phyloP scores from a whole-genome alignment of 306 rosid genomes.

The Cajanus cajan region DNA sequence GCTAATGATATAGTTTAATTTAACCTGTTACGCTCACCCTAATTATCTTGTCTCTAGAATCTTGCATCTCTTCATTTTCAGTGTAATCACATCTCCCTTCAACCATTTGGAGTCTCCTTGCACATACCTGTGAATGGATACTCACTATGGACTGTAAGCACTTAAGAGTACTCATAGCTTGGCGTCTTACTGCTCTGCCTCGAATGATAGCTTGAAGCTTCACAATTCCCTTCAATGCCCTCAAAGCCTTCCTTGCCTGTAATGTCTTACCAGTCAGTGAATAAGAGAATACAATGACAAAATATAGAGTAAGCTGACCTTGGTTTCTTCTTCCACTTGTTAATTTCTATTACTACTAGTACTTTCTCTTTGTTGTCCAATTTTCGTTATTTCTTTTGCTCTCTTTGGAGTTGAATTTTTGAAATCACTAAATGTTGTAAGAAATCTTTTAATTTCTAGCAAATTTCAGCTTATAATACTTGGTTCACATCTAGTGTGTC shows the following conservation, averaged over 20 bases:
- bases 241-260: constrained; percentile 87
- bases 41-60: constrained; percentile 58
- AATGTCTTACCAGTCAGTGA: constrained; percentile 19
- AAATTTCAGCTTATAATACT: constrained; percentile 15
- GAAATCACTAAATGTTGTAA: background rate
- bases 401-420: background rate
- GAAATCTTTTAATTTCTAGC: background rate
- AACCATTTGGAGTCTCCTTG: constrained; percentile 59
- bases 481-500: background rate
- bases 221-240: constrained; percentile 93
- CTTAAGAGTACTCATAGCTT: constrained; percentile 78
- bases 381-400: background rate
- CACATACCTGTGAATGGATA: constrained; percentile 69
- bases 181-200: constrained; percentile 90
- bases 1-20: background rate
- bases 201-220: constrained; percentile 93
- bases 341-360: background rate
- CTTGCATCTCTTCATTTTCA: constrained; percentile 44
- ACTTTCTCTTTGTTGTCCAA: background rate
- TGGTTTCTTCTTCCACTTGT: background rate
- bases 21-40: constrained; percentile 40
- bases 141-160: constrained; percentile 85
- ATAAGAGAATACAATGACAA: background rate
- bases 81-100: constrained; percentile 41
- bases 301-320: background rate